These are phyloP conservation scores for Xylariaceae sp. DNA, from an alignment of 2,329 filamentous ascomycete genomes.

Conservation along the genomic window DNA sequence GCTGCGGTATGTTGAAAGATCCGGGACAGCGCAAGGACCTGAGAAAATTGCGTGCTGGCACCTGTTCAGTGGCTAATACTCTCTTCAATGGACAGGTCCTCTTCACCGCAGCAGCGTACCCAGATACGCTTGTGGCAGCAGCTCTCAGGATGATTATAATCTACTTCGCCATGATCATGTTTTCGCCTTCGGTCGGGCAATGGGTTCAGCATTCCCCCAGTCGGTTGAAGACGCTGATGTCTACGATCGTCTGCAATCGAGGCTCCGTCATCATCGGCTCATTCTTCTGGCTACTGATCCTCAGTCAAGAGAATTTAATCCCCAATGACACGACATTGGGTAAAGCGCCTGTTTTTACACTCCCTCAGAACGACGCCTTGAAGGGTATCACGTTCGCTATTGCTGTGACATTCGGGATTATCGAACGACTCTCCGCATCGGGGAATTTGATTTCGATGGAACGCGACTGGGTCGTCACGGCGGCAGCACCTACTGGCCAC, in stretches of 20 bases:
- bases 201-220: slow-evolving; percentile 39
- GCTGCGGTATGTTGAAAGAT: slow-evolving; percentile 45
- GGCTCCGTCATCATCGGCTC: slow-evolving; percentile 38
- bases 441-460: slow-evolving; percentile 45
- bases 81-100: slow-evolving; percentile 43
- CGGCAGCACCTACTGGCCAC: slow-evolving; percentile 29
- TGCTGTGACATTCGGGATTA: slow-evolving; percentile 36
- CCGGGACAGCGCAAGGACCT: too few relatives aligned
- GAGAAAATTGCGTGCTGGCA: too few relatives aligned
- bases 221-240: slow-evolving; percentile 38
- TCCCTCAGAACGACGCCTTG: slow-evolving; percentile 22
- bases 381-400: slow-evolving; percentile 33
- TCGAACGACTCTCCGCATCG: slow-evolving; percentile 39
- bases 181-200: slow-evolving; percentile 39
- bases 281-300: slow-evolving; percentile 37
- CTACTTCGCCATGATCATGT: slow-evolving; percentile 37
- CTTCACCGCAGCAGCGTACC: slow-evolving; percentile 48
- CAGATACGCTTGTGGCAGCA: slow-evolving; percentile 37
- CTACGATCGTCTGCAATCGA: slow-evolving; percentile 39
- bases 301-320: slow-evolving; percentile 26
- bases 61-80: too few relatives aligned
- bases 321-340: slow-evolving; percentile 4
- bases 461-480: slow-evolving; percentile 41
- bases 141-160: slow-evolving; percentile 34
- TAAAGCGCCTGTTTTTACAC: slow-evolving; percentile 11